Evolutionary conservation across 2,329 filamentous ascomycete genomes (phyloP).

Genomic region (Tolypocladium album): DNA sequence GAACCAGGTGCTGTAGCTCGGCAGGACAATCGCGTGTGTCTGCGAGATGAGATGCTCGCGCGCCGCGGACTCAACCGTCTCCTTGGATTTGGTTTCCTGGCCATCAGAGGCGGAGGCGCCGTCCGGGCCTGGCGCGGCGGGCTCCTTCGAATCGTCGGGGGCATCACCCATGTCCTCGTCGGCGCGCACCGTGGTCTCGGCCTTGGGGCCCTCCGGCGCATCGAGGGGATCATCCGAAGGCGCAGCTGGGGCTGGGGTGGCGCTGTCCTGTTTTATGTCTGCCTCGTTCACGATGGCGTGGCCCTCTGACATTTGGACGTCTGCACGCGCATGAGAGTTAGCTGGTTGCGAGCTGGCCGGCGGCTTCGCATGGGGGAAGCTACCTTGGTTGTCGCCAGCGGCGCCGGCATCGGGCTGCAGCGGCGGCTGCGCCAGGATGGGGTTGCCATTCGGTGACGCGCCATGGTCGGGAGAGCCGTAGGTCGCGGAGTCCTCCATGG

Average conservation of each 20-base stretch:
- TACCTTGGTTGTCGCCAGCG: constrained; percentile 36
- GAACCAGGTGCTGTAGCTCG: constrained; percentile 98
- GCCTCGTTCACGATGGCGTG: constrained; percentile 29
- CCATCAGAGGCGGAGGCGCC: constrained; percentile 36
- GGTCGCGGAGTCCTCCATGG: constrained; percentile 49
- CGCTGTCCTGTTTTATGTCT: constrained; percentile 49
- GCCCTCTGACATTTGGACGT: constrained; percentile 52
- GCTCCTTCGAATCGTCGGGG: constrained; percentile 40
- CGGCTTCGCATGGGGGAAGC: neutral
- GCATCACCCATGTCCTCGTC: constrained; percentile 76
- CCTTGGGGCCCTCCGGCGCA: constrained; percentile 48
- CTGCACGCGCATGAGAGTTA: constrained; percentile 21
- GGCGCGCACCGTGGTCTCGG: constrained; percentile 49
- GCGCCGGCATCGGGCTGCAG: constrained; percentile 32
- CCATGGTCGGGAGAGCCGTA: constrained; percentile 48
- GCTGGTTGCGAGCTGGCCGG: neutral
- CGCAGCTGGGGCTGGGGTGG: constrained; percentile 44
- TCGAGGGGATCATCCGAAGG: constrained; percentile 55
- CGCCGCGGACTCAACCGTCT: constrained; percentile 72
- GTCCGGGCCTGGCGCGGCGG: constrained; percentile 29
- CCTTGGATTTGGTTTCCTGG: constrained; percentile 61
- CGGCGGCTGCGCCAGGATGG: constrained; percentile 43
- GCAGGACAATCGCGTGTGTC: constrained; percentile 90
- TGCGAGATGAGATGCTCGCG: constrained; percentile 88
- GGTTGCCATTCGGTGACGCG: constrained; percentile 45